Evolutionary conservation across 306 rosid species (phyloP), one percentile per base, ranked within the genome.

Genomic region (Prinsepia uniflora): DNA sequence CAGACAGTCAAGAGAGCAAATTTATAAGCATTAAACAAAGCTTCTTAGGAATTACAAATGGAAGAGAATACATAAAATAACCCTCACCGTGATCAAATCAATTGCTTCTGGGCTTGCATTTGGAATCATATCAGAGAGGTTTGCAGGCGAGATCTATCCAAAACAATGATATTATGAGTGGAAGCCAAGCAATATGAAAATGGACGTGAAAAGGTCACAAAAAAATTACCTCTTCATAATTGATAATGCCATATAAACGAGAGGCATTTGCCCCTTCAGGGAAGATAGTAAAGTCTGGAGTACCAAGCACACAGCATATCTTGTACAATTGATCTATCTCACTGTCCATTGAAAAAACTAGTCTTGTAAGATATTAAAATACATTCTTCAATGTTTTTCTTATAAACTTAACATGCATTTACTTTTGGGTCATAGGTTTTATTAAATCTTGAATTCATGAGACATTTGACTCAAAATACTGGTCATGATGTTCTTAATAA

Each of bases 321-420:
- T 88, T 88, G 92, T 80, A 80, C 85, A 90, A 70, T 76, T 90
- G 96, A 85, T 90, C 96, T 57, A 90, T 81, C 85, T 86, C 96
- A 83, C 96, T 90, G 89, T 24, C 81, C 77, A 78, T 57, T 67
- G 58, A 80, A 55, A 59, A 62, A 75, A 74, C 42, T 12, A 74
- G 48, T 19, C 61, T 56, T 19, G 75, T 72, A 63, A 82, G 70
- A 61, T 18, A 62, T 7, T 61, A 39, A 15, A 47, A 63, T 57
- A 70, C 44, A 65, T 57, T 56, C 34, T 42, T 11, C 39, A 53
- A 22, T 11, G 34, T 12, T 70, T n/a, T 17, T 13, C 18, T 44
- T 57, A 43, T 4, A 53, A 41, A 39, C 13, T 40, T 15, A 62
- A 19, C 46, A 62, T 19, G 6, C 46, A 60, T 60, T 2, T 53